Evolutionary conservation across 345 rosid genomes (phyloP).

Genomic region (Eucalyptus regnans): DNA sequence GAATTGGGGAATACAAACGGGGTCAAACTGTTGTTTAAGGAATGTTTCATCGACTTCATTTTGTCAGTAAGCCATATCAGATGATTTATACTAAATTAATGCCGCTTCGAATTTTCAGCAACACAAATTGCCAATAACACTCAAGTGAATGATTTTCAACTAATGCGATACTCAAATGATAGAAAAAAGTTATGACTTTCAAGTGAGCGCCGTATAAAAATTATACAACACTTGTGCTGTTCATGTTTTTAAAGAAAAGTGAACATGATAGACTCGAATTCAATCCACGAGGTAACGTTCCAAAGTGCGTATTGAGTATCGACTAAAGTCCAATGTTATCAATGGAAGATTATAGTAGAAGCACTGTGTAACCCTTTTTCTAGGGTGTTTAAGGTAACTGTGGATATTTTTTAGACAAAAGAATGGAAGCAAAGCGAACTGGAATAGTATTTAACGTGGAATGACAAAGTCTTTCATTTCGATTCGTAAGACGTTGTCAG

Average conservation of each 20-base stretch:
- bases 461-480: not conserved
- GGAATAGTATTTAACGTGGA: no score
- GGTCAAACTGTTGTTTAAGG: not conserved
- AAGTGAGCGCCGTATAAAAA: rapidly evolving
- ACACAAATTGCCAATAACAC: not conserved
- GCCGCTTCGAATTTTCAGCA: rapidly evolving
- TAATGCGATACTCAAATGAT: no score
- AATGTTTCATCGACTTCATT: not conserved
- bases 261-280: not conserved
- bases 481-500: not conserved
- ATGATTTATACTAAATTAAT: no score
- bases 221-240: not conserved
- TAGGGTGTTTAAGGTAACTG: not conserved
- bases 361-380: not conserved
- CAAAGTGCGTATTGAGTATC: not conserved
- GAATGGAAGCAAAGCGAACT: not conserved
- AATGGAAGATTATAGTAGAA: not conserved
- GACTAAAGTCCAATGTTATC: not conserved
- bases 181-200: rapidly evolving
- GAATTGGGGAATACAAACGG: not conserved
- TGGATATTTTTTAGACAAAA: not conserved
- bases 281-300: not conserved
- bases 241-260: not conserved
- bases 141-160: not conserved
- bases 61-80: rapidly evolving